These are phyloP conservation scores for Trametes maxima DNA, from an alignment of 768 basidiomycete genomes.

Conservation along the genomic window DNA sequence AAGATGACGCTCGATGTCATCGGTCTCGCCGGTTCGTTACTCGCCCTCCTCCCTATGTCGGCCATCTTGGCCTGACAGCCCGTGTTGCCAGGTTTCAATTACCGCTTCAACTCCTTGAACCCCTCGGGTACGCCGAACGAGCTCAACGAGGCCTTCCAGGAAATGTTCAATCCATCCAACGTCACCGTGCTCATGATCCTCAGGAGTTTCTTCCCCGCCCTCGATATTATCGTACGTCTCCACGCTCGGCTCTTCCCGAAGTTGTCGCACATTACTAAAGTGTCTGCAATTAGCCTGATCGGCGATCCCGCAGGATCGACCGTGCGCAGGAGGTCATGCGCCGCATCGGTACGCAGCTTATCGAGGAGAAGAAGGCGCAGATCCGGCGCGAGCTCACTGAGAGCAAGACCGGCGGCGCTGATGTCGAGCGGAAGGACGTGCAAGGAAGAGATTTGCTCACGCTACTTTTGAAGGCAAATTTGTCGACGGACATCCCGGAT, in stretches of 20 bases:
- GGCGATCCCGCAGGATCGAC: constrained; percentile 2
- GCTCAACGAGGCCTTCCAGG: constrained; percentile 34
- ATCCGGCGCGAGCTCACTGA: constrained; percentile 23
- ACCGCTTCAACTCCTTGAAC: constrained; percentile 35
- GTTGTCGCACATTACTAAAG: too few species aligned
- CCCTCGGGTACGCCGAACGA: constrained; percentile 32
- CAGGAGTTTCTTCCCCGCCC: constrained; percentile 25
- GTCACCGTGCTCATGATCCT: constrained; percentile 7
- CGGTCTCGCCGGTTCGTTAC: constrained; percentile 39
- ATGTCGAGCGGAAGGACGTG: constrained; percentile 38
- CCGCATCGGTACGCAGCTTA: constrained; percentile 33
- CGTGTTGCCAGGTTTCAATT: constrained; percentile 33
- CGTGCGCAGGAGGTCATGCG: constrained; percentile 27
- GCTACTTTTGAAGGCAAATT: constrained; percentile 63
- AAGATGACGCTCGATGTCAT: constrained; percentile 45
- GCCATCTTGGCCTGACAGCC: neutral
- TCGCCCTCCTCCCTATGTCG: too few species aligned
- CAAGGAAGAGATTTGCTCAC: constrained; percentile 59
- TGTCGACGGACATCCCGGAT: constrained; percentile 58
- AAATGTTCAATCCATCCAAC: constrained; percentile 25
- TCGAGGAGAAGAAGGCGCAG: constrained; percentile 37
- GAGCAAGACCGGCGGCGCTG: constrained; percentile 3
- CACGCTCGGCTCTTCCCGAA: neutral
- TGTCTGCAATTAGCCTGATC: constrained; percentile 10
- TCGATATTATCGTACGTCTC: constrained; percentile 25